Base-by-base conservation (phyloP, 768 basidiomycete species). In the Pulveroboletus sp. region DNA sequence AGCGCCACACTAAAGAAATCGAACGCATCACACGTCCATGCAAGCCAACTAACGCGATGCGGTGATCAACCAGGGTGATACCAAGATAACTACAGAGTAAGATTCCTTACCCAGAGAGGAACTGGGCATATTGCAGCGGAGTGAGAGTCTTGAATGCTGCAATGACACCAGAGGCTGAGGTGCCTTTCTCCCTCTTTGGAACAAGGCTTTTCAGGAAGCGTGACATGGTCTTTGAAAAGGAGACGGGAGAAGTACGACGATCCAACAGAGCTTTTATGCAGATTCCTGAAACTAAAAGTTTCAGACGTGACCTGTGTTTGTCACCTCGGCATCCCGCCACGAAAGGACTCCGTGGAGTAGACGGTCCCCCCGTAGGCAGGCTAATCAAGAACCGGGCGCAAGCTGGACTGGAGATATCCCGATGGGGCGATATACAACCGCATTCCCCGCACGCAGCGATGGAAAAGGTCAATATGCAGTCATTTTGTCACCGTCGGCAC, bases 1-100 rank as follows among this genome's bases (percentile, higher is more conserved):
- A 86, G 76, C 8, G 83, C 76, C 4, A 86, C 91, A 17, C 80
- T 80, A 72, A 93, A 93, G 71, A 89, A 93, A 65, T 93, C 92
- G 59, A 89, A 81, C 1, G 89, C 88, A 60, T 93, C 90, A 67
- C 81, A 84, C 7, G 82, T 86, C 91, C 91, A 93, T 0, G 89
- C 87, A n/a, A 93, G 70, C 85, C 85, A 91, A 17, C 84, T 86
- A 58, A 31, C 3, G 44, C 5, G 36, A 39, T 1, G 11, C 9
- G 38, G 9, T 11, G 32, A 26, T 55, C 9, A 51, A 31, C 27
- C 17, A n/a, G 49, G 0, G 45, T 3, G 21, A 43, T 6, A 17
- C 17, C 12, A 14, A 36, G 31, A 56, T 36, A 12, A 43, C 11
- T 3, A 21, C 6, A 39, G 43, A 10, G 43, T 35, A 46, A 50